Evolutionary conservation across 2,329 filamentous ascomycete genomes (phyloP).

Genomic region (Venturiaceae sp.): DNA sequence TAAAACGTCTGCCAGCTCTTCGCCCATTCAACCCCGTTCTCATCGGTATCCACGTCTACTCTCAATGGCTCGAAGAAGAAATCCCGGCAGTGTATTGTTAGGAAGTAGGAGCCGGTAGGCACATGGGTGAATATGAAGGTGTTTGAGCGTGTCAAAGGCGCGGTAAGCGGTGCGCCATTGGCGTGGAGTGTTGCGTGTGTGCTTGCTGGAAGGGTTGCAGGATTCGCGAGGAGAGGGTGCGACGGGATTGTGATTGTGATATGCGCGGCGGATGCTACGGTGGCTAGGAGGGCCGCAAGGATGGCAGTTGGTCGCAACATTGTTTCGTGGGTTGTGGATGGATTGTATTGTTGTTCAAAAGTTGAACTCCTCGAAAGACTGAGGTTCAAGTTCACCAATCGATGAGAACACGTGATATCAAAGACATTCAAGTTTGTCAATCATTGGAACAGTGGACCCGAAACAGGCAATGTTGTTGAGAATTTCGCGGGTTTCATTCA

Average conservation of each 20-base stretch:
- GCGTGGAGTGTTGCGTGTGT: slow-evolving; percentile 59
- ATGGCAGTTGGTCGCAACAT: not conserved
- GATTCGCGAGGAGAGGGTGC: slow-evolving; percentile 31
- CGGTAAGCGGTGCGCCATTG: slow-evolving; percentile 37
- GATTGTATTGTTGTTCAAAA: no score
- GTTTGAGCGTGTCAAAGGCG: slow-evolving; percentile 58
- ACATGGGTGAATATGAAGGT: slow-evolving; percentile 70
- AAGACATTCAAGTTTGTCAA: no score
- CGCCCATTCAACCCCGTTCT: slow-evolving; percentile 28
- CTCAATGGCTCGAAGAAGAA: slow-evolving; percentile 70
- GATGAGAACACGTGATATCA: no score
- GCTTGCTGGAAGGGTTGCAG: slow-evolving; percentile 41
- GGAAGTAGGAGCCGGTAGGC: slow-evolving; percentile 64
- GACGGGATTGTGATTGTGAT: slow-evolving; percentile 44
- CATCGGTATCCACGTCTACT: slow-evolving; percentile 53
- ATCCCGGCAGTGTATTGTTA: slow-evolving; percentile 67
- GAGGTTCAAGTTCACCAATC: no score
- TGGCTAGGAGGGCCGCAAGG: slow-evolving; percentile 20
- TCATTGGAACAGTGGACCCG: no score
- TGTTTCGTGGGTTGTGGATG: not conserved
- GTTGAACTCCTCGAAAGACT: not conserved
- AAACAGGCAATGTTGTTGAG: no score
- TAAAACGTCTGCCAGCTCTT: slow-evolving; percentile 75
- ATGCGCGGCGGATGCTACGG: slow-evolving; percentile 25
- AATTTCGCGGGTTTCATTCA: no score